phyloP scores from a whole-genome alignment of 257 asterid genomes.

The Thymus mandschuricus region DNA sequence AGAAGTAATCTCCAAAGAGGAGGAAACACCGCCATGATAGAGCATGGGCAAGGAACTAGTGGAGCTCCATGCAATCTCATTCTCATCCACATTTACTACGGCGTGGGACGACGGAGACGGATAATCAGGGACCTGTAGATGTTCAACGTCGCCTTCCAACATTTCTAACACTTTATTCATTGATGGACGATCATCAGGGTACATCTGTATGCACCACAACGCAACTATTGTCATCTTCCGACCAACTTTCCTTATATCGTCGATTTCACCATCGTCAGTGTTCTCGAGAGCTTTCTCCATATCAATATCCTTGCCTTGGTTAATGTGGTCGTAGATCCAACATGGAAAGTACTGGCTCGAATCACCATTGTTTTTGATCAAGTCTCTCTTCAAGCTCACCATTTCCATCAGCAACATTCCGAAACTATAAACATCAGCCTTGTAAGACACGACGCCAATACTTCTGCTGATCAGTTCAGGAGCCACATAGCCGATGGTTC shows the following conservation, averaged over 20 bases:
- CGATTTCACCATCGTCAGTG: background rate
- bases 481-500: slow-evolving; percentile 43
- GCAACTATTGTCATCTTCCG: slow-evolving; percentile 14
- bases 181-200: background rate
- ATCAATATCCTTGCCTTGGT: background rate
- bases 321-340: background rate
- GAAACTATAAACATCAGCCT: slow-evolving; percentile 14
- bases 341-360: slow-evolving; percentile 2
- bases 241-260: background rate
- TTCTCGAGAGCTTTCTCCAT: background rate
- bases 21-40: background rate
- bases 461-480: slow-evolving; percentile 33
- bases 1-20: too few species aligned
- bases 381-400: slow-evolving; percentile 4
- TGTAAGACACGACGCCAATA: background rate
- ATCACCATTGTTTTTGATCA: background rate
- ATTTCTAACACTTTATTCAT: slow-evolving; percentile 4
- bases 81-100: background rate
- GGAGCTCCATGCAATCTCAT: background rate
- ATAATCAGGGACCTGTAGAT: background rate
- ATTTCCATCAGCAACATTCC: slow-evolving; percentile 11
- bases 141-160: slow-evolving; percentile 5
- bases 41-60: too few species aligned
- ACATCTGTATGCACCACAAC: slow-evolving; percentile 19
- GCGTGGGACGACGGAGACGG: background rate